These are phyloP conservation scores for Hypseocharis bilobata DNA, from an alignment of 441 rosid species.

Conservation along the genomic window DNA sequence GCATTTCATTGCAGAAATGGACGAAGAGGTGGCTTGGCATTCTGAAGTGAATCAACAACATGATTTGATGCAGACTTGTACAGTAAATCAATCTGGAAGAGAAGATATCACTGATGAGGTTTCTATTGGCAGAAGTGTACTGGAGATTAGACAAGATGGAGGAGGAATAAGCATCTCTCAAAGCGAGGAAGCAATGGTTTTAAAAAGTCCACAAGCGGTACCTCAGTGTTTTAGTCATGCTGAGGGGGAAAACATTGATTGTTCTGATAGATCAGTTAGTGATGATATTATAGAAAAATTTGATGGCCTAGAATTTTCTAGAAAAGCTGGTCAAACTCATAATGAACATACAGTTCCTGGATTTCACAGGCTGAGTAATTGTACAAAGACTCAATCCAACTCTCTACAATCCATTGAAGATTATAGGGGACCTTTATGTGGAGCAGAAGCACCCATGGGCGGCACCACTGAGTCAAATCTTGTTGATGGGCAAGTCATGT, in stretches of 20 bases:
- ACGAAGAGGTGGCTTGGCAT: constrained; percentile 33
- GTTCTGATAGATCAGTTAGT: constrained; percentile 27
- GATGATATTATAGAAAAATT: constrained; percentile 22
- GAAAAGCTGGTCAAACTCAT: constrained; percentile 16
- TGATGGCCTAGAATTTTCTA: constrained; percentile 29
- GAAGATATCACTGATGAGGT: constrained; percentile 28
- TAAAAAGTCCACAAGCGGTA: constrained; percentile 24
- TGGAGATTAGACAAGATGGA: constrained; percentile 23
- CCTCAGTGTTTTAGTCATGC: constrained; percentile 20
- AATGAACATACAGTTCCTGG: constrained; percentile 18
- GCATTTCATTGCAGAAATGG: constrained; percentile 30
- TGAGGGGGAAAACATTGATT: constrained; percentile 25
- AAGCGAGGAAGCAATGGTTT: constrained; percentile 29
- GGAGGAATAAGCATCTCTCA: constrained; percentile 23
- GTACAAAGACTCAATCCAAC: constrained; percentile 30
- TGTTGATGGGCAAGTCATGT: constrained; percentile 40
- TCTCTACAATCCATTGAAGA: constrained; percentile 38
- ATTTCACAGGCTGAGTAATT: constrained; percentile 26
- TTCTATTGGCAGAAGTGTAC: constrained; percentile 24
- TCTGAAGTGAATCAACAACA: constrained; percentile 36
- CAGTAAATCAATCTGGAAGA: constrained; percentile 29
- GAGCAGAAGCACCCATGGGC: constrained; percentile 25
- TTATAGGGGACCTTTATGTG: constrained; percentile 32
- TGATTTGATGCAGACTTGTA: constrained; percentile 29
- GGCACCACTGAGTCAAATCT: constrained; percentile 26